These are phyloP conservation scores for Lecanicillium sp. DNA, from an alignment of 2,329 filamentous ascomycete genomes.

Conservation along the genomic window DNA sequence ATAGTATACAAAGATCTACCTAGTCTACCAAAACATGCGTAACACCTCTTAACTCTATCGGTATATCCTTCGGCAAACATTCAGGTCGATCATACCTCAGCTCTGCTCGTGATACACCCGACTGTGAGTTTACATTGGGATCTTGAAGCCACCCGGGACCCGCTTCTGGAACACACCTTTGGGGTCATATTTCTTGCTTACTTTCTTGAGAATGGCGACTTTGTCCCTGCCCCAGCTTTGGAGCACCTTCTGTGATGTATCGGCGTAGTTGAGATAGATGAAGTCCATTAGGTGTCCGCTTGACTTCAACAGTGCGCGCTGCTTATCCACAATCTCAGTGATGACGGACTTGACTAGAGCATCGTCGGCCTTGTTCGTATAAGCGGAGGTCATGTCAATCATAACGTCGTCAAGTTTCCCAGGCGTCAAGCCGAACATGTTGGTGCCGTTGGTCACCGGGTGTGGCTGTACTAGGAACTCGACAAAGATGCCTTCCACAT, in stretches of 20 bases:
- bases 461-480: constrained; percentile 9
- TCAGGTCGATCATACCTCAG: no score
- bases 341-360: not conserved
- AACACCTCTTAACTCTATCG: no score
- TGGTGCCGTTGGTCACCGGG: constrained; percentile 10
- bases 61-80: no score
- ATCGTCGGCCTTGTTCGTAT: constrained; percentile 1
- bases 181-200: constrained; percentile 18
- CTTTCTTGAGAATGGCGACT: constrained; percentile 8
- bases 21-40: no score
- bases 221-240: constrained; percentile 13
- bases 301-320: not conserved
- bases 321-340: not conserved
- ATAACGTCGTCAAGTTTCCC: constrained; percentile 5
- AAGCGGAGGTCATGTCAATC: constrained; percentile 2
- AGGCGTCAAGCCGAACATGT: constrained; percentile 5
- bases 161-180: constrained; percentile 17
- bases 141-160: constrained; percentile 16
- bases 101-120: no score
- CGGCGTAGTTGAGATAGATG: constrained; percentile 15
- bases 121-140: no score
- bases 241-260: constrained; percentile 11
- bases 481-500: constrained; percentile 6
- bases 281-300: not conserved
- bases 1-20: no score